A percentile compares a stretch with the other conserved stretches of the same genome.
phyloP scores from a whole-genome alignment of 495 filamentous ascomycete species.

The Podospora comata region DNA sequence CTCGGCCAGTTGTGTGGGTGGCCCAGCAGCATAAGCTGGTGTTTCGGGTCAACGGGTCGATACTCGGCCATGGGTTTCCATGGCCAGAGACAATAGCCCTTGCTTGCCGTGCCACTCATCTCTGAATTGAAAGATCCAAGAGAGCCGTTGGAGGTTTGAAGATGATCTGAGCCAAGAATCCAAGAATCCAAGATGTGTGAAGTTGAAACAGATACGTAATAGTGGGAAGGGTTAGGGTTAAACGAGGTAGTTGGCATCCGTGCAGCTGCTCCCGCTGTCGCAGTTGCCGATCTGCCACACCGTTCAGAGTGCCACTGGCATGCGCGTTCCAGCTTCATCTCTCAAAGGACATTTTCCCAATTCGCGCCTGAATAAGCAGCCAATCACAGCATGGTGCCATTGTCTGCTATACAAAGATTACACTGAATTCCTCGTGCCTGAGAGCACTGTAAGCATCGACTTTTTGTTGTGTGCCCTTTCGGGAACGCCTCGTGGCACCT shows the following conservation, averaged over 20 bases:
- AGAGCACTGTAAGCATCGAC: not conserved
- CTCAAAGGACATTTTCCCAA: conserved; percentile 11
- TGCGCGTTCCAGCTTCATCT: conserved; percentile 2
- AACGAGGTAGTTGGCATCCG: not conserved
- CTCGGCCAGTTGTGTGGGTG: conserved; percentile 11
- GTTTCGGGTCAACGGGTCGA: not conserved
- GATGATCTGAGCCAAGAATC: not conserved
- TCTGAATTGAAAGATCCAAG: not conserved
- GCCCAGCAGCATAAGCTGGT: conserved; percentile 8
- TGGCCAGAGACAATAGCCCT: not conserved
- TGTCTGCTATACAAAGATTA: conserved; percentile 6
- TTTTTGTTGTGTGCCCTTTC: conserved; percentile 12
- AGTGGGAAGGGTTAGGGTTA: conserved; percentile 7
- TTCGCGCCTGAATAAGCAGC: conserved; percentile 19
- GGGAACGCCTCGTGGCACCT: conserved; percentile 10
- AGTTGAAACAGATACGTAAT: not conserved
- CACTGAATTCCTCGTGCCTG: conserved; percentile 6
- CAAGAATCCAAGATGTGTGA: not conserved
- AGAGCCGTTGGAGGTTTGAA: not conserved
- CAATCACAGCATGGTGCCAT: conserved; percentile 20
- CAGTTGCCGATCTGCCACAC: not conserved
- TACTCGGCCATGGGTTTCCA: not conserved
- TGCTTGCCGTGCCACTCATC: not conserved
- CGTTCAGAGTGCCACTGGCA: conserved; percentile 14
- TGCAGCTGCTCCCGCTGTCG: not conserved